Evolutionary conservation across 495 filamentous ascomycete genomes (phyloP).

Genomic region (Talaromyces nanjingensis): DNA sequence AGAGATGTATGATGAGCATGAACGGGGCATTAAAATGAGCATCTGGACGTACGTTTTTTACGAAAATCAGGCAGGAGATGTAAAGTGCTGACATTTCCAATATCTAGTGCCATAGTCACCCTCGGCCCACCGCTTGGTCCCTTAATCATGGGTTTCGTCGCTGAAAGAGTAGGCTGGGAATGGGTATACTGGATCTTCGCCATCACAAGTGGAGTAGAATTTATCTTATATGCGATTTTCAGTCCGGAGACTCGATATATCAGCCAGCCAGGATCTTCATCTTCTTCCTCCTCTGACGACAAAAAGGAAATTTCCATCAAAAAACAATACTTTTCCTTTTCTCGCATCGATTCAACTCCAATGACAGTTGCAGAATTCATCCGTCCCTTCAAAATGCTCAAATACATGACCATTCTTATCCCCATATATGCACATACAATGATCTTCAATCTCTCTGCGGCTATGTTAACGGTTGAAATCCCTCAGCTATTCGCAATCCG

Average conservation of each 20-base stretch:
- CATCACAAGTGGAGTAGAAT: slow-evolving; percentile 45
- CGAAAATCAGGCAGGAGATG: slow-evolving; percentile 20
- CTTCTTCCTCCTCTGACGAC: background rate
- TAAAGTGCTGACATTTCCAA: slow-evolving; percentile 17
- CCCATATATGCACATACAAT: slow-evolving; percentile 30
- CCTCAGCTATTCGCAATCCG: slow-evolving; percentile 32
- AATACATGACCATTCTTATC: slow-evolving; percentile 23
- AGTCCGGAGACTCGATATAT: slow-evolving; percentile 50
- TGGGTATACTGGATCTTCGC: slow-evolving; percentile 16
- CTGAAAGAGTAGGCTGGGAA: slow-evolving; percentile 11
- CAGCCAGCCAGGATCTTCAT: background rate
- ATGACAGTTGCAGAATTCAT: slow-evolving; percentile 26
- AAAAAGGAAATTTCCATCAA: slow-evolving; percentile 11
- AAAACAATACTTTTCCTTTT: slow-evolving; percentile 32
- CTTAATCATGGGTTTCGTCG: slow-evolving; percentile 20
- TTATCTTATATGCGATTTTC: slow-evolving; percentile 47
- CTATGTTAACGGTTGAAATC: slow-evolving; percentile 33
- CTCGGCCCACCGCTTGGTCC: slow-evolving; percentile 22
- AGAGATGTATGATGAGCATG: slow-evolving; percentile 31
- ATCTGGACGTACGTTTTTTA: slow-evolving; percentile 35
- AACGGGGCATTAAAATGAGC: slow-evolving; percentile 39
- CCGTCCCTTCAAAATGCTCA: slow-evolving; percentile 20
- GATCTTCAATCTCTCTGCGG: slow-evolving; percentile 26
- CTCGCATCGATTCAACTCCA: slow-evolving; percentile 41
- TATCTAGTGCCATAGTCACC: slow-evolving; percentile 22